Evolutionary conservation across 176 grass and related monocot genomes (phyloP), one percentile per base, ranked within the genome.

Genomic region (Cenchrus americanus): DNA sequence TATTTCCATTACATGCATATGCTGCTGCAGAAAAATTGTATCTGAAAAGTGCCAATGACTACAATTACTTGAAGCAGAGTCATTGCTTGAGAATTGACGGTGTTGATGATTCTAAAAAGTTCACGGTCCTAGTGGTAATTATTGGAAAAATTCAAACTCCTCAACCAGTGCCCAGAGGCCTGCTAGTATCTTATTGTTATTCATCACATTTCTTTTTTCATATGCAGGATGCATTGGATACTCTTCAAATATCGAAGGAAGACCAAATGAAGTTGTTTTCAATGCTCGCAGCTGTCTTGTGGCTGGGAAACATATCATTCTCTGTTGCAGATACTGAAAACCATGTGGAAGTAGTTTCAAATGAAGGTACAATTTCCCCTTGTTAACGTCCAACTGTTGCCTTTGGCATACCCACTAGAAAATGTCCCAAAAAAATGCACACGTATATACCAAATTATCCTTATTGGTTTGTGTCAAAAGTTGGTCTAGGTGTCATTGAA

Each of bases 221-320:
- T 83, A n/a, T 76, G 43, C 73, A 96, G 96, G 81, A 83, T 86
- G 93, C 96, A 46, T 87, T 96, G 82, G 84, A 99, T 86, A 71
- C 75, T 90, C 65, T 96, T 79, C 78, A 94, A 64, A 94, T 99
- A 78, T 90, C 83, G 15, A 93, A 93, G 78, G 91, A 96, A 68
- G 90, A 91, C 82, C 93, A 96, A 86, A 90, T 94, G 83, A 90
- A 88, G 83, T 89, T 91, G 71, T 96, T 99, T 92, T 91, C 91
- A 74, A 96, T 89, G 91, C 87, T 99, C 26, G 86, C 85, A 59
- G 91, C 91, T 78, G 83, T 99, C 47, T 89, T 99, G 73, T 99
- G 91, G 93, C 66, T 99, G 53, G 96, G 96, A 83, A 96, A 99
- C 69, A 94, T 99, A 77, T 90, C 93, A 22, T 99, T 99, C 84